phyloP scores from a whole-genome alignment of 164 flowering plant species.

The Dillenia turbinata region DNA sequence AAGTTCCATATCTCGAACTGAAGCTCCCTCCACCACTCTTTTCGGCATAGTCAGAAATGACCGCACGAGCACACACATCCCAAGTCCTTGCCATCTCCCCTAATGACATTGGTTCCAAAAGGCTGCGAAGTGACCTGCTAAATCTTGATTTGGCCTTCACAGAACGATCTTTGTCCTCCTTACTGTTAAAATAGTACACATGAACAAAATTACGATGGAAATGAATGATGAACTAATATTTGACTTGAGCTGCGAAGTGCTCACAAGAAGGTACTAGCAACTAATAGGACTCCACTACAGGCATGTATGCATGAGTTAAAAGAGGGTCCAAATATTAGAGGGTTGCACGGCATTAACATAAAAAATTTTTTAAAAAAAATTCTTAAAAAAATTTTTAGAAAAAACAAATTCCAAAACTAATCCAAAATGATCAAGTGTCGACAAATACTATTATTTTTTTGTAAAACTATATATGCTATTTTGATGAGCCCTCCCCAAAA shows the following conservation, averaged over 20 bases:
- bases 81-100: constrained; percentile 74
- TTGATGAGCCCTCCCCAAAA: too few species aligned
- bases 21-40: constrained; percentile 81
- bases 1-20: constrained; percentile 76
- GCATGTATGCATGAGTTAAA: not conserved
- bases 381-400: too few species aligned
- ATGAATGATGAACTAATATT: not conserved
- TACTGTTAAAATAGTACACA: constrained; percentile 29
- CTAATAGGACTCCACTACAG: not conserved
- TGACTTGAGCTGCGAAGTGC: not conserved
- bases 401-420: too few species aligned
- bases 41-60: constrained; percentile 61
- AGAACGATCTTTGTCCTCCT: constrained; percentile 70
- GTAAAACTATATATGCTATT: too few species aligned
- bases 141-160: constrained; percentile 62
- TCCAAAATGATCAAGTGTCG: too few species aligned
- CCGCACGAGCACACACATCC: constrained; percentile 75
- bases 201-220: too few species aligned
- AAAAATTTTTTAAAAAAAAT: too few species aligned
- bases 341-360: too few species aligned
- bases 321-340: too few species aligned
- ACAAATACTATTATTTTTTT: too few species aligned
- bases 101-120: constrained; percentile 76
- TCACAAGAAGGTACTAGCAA: not conserved
- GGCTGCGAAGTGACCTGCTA: constrained; percentile 53